These are phyloP conservation scores for Petrea volubilis DNA, from an alignment of 257 asterid genomes.

Conservation along the genomic window DNA sequence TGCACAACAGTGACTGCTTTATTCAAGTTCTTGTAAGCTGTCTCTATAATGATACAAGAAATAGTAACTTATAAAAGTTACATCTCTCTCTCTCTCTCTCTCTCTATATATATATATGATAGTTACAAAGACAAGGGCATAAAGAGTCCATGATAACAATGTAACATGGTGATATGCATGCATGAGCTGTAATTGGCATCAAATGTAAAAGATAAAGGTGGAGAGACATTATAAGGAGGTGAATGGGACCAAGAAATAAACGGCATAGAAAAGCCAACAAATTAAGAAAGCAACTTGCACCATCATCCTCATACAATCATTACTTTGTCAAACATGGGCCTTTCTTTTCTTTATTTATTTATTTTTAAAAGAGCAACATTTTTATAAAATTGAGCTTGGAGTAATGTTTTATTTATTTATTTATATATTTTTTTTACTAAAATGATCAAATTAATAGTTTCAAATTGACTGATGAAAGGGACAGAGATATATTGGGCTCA, in stretches of 20 bases:
- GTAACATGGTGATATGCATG: slow-evolving; percentile 27
- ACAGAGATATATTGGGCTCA: too few species aligned
- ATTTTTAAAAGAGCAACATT: too few species aligned
- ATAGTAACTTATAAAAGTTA: too few species aligned
- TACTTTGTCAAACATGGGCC: background rate
- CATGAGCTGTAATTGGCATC: slow-evolving; percentile 9
- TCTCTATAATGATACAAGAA: too few species aligned
- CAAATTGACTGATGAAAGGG: too few species aligned
- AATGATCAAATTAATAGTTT: too few species aligned
- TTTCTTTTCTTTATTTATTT: background rate
- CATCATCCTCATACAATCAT: background rate
- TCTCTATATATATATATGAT: background rate
- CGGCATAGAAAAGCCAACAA: slow-evolving; percentile 11
- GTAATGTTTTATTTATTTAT: background rate
- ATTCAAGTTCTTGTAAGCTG: background rate
- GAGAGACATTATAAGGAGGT: background rate
- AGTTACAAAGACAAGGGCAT: slow-evolving; percentile 11
- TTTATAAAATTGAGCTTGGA: too few species aligned
- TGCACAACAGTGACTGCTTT: slow-evolving; percentile 3
- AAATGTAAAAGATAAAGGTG: background rate
- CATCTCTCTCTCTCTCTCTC: too few species aligned
- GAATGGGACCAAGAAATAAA: slow-evolving; percentile 31
- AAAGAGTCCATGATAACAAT: slow-evolving; percentile 33
- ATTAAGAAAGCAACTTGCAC: slow-evolving; percentile 19
- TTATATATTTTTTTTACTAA: background rate